Evolutionary conservation across 768 basidiomycete species (phyloP), one percentile per base, ranked within the genome.

Genomic region (Gyrodon lividus): DNA sequence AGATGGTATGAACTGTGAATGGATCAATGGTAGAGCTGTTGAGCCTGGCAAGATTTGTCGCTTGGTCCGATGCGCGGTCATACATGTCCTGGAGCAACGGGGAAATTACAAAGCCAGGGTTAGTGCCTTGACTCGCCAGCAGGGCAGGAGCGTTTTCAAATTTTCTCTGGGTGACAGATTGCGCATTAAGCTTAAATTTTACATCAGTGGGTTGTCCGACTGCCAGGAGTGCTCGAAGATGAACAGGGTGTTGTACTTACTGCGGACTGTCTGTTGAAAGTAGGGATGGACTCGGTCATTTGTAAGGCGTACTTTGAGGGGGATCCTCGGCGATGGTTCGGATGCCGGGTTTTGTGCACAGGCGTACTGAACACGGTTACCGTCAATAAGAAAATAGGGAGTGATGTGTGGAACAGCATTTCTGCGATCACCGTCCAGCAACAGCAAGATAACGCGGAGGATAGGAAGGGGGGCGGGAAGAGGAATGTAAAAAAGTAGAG

Each of bases 11-110:
- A 16, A 16, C 5, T n/a, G 38, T 14, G 17, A 40, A 52, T 13
- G 46, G 43, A 4, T 28, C 34, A 45, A 43, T 30, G 43, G 42
- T 45, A 43, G 20, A 3, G n/a, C 14, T 16, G 34, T 35, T 41
- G 37, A 52, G 48, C 1, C 44, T n/a, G 23, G 51, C 4, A 1
- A 54, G 43, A 45, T 52, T 52, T 46, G 58, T 59, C 6, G 44
- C 60, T 23, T 50, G 12, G 43, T 64, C 63, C 49, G 62, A 59
- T 10, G 60, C 60, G 17, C 37, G 53, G 48, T 63, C 26, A 43
- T 62, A 63, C 24, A 43, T 8, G 8, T 19, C 24, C 50, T 47
- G 51, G 4, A 64, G 55, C 3, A 53, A 51, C 6, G 53, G 19
- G 13, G 63, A 49, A 14, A 65, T 43, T 23, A 12, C 6, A 17